These are phyloP conservation scores for Pyrus communis DNA, from an alignment of 306 rosid species.

Conservation along the genomic window DNA sequence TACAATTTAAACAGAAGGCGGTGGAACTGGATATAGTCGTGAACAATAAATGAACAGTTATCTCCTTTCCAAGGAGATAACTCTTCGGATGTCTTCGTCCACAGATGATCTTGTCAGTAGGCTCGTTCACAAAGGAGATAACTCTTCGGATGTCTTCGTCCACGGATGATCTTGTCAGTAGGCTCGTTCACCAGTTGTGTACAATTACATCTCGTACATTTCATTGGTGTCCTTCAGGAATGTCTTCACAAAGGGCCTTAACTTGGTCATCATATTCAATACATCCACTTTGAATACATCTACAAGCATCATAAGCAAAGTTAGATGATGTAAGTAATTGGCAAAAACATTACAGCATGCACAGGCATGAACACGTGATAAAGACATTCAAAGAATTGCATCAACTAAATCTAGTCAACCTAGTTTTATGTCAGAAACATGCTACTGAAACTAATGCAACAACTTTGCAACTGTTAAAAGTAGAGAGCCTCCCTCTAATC, in stretches of 20 bases:
- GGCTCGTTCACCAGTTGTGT: constrained; percentile 92
- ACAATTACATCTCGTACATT: constrained; percentile 77
- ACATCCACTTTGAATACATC: constrained; percentile 56
- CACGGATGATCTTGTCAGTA: no score
- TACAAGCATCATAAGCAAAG: constrained; percentile 1
- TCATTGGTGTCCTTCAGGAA: constrained; percentile 74
- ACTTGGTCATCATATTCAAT: constrained; percentile 85
- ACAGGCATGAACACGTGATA: no score
- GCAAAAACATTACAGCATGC: background rate
- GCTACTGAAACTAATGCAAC: background rate
- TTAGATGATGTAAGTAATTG: background rate
- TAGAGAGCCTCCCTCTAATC: background rate
- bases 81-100: no score
- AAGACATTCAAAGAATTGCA: background rate
- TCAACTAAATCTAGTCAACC: background rate
- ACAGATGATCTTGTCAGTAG: no score
- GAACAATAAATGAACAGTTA: no score
- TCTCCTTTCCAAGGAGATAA: no score
- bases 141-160: no score
- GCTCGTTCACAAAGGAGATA: no score
- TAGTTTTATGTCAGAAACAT: background rate
- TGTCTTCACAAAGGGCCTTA: constrained; percentile 69
- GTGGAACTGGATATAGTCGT: no score
- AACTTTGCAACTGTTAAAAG: background rate
- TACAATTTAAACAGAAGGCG: no score